phyloP scores from a whole-genome alignment of 306 rosid species.

The Casuarina cunninghamiana region DNA sequence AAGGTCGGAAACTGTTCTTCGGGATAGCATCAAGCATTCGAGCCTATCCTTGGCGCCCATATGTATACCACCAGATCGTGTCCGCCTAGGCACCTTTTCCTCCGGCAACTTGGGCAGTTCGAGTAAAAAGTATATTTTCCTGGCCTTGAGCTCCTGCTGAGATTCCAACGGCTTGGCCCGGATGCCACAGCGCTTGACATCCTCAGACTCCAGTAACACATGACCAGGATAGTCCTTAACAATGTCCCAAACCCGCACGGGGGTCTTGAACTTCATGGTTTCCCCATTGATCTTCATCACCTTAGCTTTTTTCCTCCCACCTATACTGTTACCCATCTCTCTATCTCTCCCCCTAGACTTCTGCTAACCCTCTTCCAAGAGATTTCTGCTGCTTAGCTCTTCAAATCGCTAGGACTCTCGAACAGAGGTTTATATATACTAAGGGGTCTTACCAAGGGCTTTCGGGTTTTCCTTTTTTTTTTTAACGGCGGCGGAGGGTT shows the following conservation, averaged over 20 bases:
- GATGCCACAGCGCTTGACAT: constrained; percentile 57
- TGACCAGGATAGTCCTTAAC: constrained; percentile 61
- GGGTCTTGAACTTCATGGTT: constrained; percentile 60
- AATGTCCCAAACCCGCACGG: constrained; percentile 54
- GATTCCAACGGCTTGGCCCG: constrained; percentile 74
- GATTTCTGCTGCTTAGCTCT: background rate
- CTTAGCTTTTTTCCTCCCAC: constrained; percentile 60
- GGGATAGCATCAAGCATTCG: constrained; percentile 71
- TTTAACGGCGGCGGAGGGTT: background rate
- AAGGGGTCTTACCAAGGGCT: background rate
- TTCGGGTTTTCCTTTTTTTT: background rate
- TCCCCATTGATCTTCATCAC: constrained; percentile 84
- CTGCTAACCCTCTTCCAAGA: background rate
- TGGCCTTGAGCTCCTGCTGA: constrained; percentile 53
- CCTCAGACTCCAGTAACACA: constrained; percentile 56
- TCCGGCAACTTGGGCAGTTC: constrained; percentile 47
- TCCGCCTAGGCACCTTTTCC: background rate
- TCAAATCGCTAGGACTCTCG: background rate
- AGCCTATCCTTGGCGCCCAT: constrained; percentile 74
- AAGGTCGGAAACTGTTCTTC: constrained; percentile 64
- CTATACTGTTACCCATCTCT: constrained; percentile 69
- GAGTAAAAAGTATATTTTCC: constrained; percentile 55
- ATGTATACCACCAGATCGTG: constrained; percentile 49
- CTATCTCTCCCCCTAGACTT: background rate
- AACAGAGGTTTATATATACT: background rate